Evolutionary conservation across 305 asterid genomes (phyloP), one percentile per base, ranked within the genome.

Genomic region (Rubia balearica): DNA sequence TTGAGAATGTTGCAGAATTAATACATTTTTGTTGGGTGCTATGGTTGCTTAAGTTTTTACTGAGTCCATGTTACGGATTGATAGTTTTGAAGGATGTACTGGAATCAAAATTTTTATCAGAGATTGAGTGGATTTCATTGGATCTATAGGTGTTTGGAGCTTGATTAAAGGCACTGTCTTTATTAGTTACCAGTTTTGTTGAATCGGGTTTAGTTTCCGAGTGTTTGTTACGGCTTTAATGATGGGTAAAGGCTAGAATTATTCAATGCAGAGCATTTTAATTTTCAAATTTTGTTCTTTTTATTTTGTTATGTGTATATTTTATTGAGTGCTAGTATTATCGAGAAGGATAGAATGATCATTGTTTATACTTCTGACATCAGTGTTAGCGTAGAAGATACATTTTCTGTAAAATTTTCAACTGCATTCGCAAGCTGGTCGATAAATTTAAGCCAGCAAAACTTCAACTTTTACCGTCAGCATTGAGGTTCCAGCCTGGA

Each of bases 401-500:
- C 67, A 21, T n/a, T 63, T 24, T 42, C 56, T 64, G 14, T 64
- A 53, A 55, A 61, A 42, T 19, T 59, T 57, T 13, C 63, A 43
- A 30, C 63, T 65, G 45, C 19, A 67, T 27, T 57, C 14, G 60
- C 38, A 27, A 45, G 67, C 67, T n/a, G 7, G 36, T 69, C 40
- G 24, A 41, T 70, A 9, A 10, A 19, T 24, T 65, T 36, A 51
- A 19, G 38, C 36, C 49, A 8, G 36, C 74, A 63, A 64, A 70
- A 64, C 48, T 21, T 53, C 43, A 62, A 7, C 46, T 38, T 21
- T 62, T 36, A 65, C 67, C 70, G 69, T 78, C 68, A 69, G 46
- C 72, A 77, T 73, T 76, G 70, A 79, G 64, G 75, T 73, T 76
- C 81, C 87, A 79, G 85, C 83, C 86, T 82, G 83, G 80, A 46